phyloP scores from a whole-genome alignment of 768 basidiomycete genomes.

The Rhizopogon vesiculosus region DNA sequence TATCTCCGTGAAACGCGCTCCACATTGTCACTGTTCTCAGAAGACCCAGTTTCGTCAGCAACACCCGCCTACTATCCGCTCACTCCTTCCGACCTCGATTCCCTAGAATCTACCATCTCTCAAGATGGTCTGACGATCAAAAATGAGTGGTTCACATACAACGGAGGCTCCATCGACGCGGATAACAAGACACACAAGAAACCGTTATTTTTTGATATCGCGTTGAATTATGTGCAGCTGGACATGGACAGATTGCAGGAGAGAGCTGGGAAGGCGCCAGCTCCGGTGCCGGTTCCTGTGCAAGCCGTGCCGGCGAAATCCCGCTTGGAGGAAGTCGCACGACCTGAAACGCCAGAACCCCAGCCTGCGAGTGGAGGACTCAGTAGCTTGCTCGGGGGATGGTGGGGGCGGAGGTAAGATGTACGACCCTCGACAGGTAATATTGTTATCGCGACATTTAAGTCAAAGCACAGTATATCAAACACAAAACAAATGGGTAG shows the following conservation, averaged over 20 bases:
- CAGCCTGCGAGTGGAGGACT: constrained; percentile 40
- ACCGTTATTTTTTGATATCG: constrained; percentile 91
- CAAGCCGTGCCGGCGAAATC: constrained; percentile 38
- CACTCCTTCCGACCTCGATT: constrained; percentile 33
- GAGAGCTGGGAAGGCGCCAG: constrained; percentile 57
- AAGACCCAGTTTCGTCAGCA: constrained; percentile 40
- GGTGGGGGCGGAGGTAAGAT: constrained; percentile 47
- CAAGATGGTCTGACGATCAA: constrained; percentile 50
- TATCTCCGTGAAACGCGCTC: constrained; percentile 71
- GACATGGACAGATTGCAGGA: constrained; percentile 75
- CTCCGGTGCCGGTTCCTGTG: constrained; percentile 14
- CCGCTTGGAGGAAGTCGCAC: constrained; percentile 49
- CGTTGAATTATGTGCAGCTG: constrained; percentile 85
- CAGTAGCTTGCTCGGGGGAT: constrained; percentile 68
- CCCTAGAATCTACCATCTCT: constrained; percentile 48
- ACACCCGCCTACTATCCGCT: constrained; percentile 55
- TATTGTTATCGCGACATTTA: too few relatives aligned
- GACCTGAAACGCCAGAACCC: constrained; percentile 46
- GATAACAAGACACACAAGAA: constrained; percentile 61
- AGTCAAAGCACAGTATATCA: too few relatives aligned
- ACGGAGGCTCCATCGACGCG: constrained; percentile 54
- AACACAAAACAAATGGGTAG: too few relatives aligned
- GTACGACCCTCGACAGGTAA: constrained; percentile 2
- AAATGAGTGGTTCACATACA: constrained; percentile 74
- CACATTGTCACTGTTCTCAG: constrained; percentile 41